Base-by-base conservation (phyloP, 2,329 filamentous ascomycete genomes). In the Fusarium napiforme region DNA sequence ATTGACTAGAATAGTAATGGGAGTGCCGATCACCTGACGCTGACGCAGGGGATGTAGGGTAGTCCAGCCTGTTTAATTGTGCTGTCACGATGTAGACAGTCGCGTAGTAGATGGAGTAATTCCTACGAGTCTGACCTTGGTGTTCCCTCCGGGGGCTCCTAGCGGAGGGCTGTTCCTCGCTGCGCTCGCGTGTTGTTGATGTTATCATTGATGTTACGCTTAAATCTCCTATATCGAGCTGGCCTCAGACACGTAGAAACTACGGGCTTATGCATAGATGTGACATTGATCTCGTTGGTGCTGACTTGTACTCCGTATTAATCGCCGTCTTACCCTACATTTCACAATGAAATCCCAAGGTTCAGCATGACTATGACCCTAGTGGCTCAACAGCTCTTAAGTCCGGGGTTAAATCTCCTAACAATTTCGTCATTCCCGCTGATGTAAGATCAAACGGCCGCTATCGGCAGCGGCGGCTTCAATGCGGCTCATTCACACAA, bases 11-110 rank as follows among this genome's bases (percentile, higher is more conserved):
- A 16, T 37, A 34, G 63, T 19, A 47, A 26, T 7, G 6, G 2
- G 10, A 6, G 9, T 63, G 56, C 21, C 40, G 65, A 68, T 68
- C 65, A 47, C 4, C 26, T 49, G 65, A 37, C 30, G 15, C 10
- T 55, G 64, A 52, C 42, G 30, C 30, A 68, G 36, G 55, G 19
- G 34, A 43, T 11, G 9, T 63, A 68, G 65, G 64, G 65, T 68
- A 68, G 36, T 3, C 45, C 11, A n/a, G 34, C 26, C 36, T 40
- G 34, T 30, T 28, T 28, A 16, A 8, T 19, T 12, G 18, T 28
- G 14, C 7, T 21, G 18, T 36, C 18, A 19, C 9, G 28, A 16
- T 49, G 15, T 18, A 18, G 15, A 32, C 21, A 23, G 16, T 32
- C 16, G 10, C 15, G 19, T 32, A 12, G 7, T 12, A 16, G 4